Evolutionary conservation across 164 flowering plant species (phyloP).

Genomic region (Annona squamosa): DNA sequence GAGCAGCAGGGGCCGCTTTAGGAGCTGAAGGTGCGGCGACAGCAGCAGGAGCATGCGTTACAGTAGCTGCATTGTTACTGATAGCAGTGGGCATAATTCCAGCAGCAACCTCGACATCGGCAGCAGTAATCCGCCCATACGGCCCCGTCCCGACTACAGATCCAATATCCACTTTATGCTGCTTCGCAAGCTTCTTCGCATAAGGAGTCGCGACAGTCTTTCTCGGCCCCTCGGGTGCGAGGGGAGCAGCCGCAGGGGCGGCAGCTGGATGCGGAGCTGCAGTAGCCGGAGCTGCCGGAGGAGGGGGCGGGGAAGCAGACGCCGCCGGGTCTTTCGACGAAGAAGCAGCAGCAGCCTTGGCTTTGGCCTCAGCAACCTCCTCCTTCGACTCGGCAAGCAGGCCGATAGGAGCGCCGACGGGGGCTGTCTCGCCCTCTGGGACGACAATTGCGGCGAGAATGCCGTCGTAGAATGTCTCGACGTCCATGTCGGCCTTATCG

Average conservation of each 20-base stretch:
- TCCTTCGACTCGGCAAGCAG: conserved; percentile 75
- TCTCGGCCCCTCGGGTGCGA: conserved; percentile 32
- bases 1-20: conserved; percentile 17
- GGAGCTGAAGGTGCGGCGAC: conserved; percentile 25
- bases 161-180: conserved; percentile 73
- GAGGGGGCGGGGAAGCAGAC: conserved; percentile 19
- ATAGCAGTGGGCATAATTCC: conserved; percentile 48
- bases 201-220: conserved; percentile 67
- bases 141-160: conserved; percentile 69
- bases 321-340: conserved; percentile 21
- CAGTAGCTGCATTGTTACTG: conserved; percentile 22
- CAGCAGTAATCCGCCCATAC: conserved; percentile 70
- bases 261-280: conserved; percentile 7
- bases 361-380: conserved; percentile 62
- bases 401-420: conserved; percentile 88
- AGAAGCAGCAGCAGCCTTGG: conserved; percentile 37
- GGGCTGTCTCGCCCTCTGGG: conserved; percentile 69
- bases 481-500: conserved; percentile 96
- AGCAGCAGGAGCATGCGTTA: conserved; percentile 19
- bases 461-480: conserved; percentile 89
- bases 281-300: conserved; percentile 23
- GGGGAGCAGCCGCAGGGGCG: conserved; percentile 5
- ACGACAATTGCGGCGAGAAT: conserved; percentile 88
- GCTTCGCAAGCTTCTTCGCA: conserved; percentile 91
- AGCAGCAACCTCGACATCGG: conserved; percentile 73